Base-by-base conservation (phyloP, 2,329 filamentous ascomycete species). In the Byssothecium circinans region DNA sequence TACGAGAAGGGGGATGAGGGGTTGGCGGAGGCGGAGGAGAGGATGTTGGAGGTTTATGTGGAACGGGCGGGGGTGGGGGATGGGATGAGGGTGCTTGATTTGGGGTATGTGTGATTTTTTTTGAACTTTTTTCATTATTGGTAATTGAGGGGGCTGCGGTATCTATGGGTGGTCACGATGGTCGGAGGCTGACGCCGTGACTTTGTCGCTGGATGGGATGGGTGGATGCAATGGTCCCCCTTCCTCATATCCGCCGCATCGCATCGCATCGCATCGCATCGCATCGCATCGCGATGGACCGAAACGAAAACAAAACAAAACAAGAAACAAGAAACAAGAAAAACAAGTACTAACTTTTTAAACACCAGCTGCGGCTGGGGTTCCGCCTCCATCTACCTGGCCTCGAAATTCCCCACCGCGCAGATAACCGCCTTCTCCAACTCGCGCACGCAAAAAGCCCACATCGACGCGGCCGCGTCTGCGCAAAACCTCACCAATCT, bases 381-480 rank as follows among this genome's bases (percentile, higher is more conserved):
- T 18, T 86, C 83, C 22, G 79, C 77, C 22, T 78, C 80, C 14
- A 70, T 88, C 27, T 88, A 82, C 68, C 81, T 87, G 49, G 85
- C 85, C 17, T 83, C 86, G 61, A 70, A 79, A 49, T 76, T 88
- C 42, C 85, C 85, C 29, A 80, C 80, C 35, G 77, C 81, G 14
- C 68, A 79, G 47, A 77, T 89, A 60, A 85, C 81, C 0, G 85
- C 81, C 1, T 88, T 88, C 67, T 87, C 84, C 39, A 88, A 88
- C 68, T 87, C 84, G 7, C 76, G 75, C 51, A 86, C 84, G 4
- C 85, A 88, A 59, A 88, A 87, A 67, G 70, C 79, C 51, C 80
- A 86, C 61, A 88, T 88, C 58, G 84, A 87, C 62, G 63, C 68
- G 19, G 75, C 81, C 56, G 85, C 84, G 8, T 65, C 70, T 33